Percentiles rank a stretch among this genome's conserved stretches.
Conservation (phyloP, 1,284 basidiomycete genomes). For the Trichosporon inkin region DNA sequence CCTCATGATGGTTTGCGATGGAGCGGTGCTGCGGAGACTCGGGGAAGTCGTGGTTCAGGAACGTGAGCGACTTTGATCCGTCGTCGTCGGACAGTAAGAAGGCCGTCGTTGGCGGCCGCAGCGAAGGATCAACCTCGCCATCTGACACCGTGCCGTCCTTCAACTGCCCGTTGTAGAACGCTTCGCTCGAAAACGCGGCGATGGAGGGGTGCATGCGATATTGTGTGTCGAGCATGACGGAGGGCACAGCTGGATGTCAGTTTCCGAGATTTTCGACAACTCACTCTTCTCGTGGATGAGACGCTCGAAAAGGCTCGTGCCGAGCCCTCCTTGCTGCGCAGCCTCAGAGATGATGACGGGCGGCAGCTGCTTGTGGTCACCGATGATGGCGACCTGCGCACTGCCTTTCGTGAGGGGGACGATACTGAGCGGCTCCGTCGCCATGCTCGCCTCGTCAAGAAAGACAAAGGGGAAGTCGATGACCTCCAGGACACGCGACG, state of each 20-base stretch:
- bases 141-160: slow-evolving; percentile 63
- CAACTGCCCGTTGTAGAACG: slow-evolving; percentile 72
- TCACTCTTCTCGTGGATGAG: slow-evolving; percentile 71
- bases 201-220: slow-evolving; percentile 93
- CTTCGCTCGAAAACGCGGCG: slow-evolving; percentile 73
- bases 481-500: slow-evolving; percentile 52
- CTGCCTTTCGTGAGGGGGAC: slow-evolving; percentile 86
- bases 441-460: slow-evolving; percentile 92
- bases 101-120: slow-evolving; percentile 60
- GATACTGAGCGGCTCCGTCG: slow-evolving; percentile 81
- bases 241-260: slow-evolving; percentile 57
- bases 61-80: slow-evolving; percentile 56
- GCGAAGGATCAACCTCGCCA: slow-evolving; percentile 57
- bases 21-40: slow-evolving; percentile 66
- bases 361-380: slow-evolving; percentile 94
- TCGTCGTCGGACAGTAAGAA: slow-evolving; percentile 28
- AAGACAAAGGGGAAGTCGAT: slow-evolving; percentile 91
- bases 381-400: slow-evolving; percentile 79
- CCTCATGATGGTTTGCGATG: slow-evolving; percentile 69
- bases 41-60: slow-evolving; percentile 67
- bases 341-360: slow-evolving; percentile 74
- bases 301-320: slow-evolving; percentile 80
- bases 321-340: slow-evolving; percentile 66
- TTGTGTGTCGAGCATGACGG: slow-evolving; percentile 84
- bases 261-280: slow-evolving; percentile 35